phyloP scores from a whole-genome alignment of 176 grass and related monocot genomes.

The barley (Hordeum vulgare) region DNA sequence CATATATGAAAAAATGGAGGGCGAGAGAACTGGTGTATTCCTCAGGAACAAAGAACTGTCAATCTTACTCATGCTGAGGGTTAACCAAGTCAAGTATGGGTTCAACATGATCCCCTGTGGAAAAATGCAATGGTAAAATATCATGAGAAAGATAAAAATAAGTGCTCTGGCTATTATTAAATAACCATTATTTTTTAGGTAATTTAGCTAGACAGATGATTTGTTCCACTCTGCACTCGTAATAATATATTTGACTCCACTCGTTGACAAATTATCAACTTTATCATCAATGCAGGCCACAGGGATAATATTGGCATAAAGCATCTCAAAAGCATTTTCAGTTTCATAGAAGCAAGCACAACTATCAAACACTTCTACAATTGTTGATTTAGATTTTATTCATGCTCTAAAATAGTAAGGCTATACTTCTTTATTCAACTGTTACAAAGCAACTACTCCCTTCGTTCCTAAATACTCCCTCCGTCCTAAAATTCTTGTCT shows the following conservation, averaged over 20 bases:
- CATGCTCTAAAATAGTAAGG: neutral
- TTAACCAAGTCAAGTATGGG: constrained; percentile 85
- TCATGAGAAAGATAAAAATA: neutral
- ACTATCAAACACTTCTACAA: neutral
- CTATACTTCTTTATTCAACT: neutral
- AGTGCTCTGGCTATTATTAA: neutral
- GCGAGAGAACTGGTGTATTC: neutral
- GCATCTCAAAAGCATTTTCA: neutral
- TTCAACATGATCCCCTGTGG: constrained; percentile 63
- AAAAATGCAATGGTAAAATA: constrained; percentile 14
- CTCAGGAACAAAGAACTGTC: neutral
- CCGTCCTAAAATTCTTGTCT: too few relatives aligned
- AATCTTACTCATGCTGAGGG: constrained; percentile 84
- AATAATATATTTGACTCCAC: neutral
- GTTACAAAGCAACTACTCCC: too few relatives aligned
- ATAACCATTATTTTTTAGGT: neutral
- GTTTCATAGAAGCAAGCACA: neutral
- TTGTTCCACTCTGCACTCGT: neutral
- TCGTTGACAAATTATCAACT: neutral
- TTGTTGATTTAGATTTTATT: neutral
- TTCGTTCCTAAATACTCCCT: too few relatives aligned
- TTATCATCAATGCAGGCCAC: neutral
- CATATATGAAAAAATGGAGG: constrained; percentile 17
- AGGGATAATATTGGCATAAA: neutral
- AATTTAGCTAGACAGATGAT: neutral